Base-by-base conservation (phyloP, 2,329 filamentous ascomycete genomes). In the Dactylellina cionopaga region DNA sequence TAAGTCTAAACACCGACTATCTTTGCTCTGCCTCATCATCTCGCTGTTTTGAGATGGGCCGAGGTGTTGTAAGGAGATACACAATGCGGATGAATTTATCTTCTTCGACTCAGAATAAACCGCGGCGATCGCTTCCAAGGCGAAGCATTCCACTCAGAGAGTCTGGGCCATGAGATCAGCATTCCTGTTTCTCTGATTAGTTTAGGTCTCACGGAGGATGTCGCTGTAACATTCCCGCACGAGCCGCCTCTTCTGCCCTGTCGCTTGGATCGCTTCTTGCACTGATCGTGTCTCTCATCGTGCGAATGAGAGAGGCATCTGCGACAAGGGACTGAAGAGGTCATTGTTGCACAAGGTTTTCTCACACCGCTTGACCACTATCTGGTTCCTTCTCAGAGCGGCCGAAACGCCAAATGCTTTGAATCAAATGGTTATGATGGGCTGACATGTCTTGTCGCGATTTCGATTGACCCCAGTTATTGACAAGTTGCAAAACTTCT, bases 101-200 rank as follows among this genome's bases (percentile, higher is more conserved):
- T 35, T 24, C 24, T 52, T 31, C 35, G 47, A 6, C 6, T 35
- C 35, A 27, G 24, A 59, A 19, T 31, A 43, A 13, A 31, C 15
- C n/a, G 37, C 47, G 65, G n/a, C 9, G 58, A 64, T 71, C 66
- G 64, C 58, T 63, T 56, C 25, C 51, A 29, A n/a, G 37, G 15
- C 37, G 10, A 41, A 54, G 24, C 15, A 51, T 44, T 43, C 13
- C 11, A 43, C 29, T 37, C 15, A 15, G 31, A 29, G 46, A 27
- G 37, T 49, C 52, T 72, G 68, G 58, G 29, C 52, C 46, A 52
- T 56, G 24, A 60, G 59, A 65, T 65, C 68, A 54, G 52, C 68
- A 52, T 27, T 52, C 31, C 9, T 39, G 10, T 22, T 44, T 17
- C 58, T 63, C 9, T 43, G 59, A 29, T 47, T 17, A 51, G 52